Evolutionary conservation across 176 grass and related monocot species (phyloP).

Genomic region (Ampelocalamus luodianensis): DNA sequence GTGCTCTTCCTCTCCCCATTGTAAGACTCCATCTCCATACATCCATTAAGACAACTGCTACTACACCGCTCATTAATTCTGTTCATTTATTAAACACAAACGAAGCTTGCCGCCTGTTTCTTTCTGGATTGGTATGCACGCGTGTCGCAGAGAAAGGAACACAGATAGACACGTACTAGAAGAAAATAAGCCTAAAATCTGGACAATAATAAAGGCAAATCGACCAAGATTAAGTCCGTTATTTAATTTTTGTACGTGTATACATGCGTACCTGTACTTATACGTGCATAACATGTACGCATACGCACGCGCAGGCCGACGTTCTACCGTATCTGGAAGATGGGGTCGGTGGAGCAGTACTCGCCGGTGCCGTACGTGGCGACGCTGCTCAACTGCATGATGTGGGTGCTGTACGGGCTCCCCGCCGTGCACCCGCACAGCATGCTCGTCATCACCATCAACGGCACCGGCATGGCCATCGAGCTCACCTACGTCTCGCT

Average conservation of each 20-base stretch:
- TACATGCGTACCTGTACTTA: neutral
- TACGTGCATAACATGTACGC: neutral
- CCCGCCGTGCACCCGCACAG: constrained; percentile 90
- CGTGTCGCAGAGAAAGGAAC: neutral
- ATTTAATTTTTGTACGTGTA: neutral
- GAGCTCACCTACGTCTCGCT: constrained; percentile 83
- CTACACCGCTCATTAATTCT: neutral
- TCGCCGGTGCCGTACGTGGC: constrained; percentile 85
- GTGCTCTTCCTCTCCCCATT: constrained; percentile 88
- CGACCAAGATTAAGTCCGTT: neutral
- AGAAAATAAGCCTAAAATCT: neutral
- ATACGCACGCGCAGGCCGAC: constrained; percentile 61
- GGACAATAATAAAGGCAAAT: neutral
- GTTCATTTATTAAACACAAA: neutral
- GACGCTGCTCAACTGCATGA: constrained; percentile 98
- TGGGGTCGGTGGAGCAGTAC: constrained; percentile 85
- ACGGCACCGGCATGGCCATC: constrained; percentile 79
- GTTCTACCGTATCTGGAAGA: constrained; percentile 88
- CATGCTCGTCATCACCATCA: constrained; percentile 94
- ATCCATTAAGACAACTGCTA: neutral
- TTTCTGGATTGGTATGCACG: neutral
- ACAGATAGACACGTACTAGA: neutral
- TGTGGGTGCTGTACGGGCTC: constrained; percentile 96
- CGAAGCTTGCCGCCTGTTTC: neutral
- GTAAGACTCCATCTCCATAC: constrained; percentile 49